Evolutionary conservation across 75 land plant genomes (phyloP).

Genomic region (Sequoiadendron giganteum): DNA sequence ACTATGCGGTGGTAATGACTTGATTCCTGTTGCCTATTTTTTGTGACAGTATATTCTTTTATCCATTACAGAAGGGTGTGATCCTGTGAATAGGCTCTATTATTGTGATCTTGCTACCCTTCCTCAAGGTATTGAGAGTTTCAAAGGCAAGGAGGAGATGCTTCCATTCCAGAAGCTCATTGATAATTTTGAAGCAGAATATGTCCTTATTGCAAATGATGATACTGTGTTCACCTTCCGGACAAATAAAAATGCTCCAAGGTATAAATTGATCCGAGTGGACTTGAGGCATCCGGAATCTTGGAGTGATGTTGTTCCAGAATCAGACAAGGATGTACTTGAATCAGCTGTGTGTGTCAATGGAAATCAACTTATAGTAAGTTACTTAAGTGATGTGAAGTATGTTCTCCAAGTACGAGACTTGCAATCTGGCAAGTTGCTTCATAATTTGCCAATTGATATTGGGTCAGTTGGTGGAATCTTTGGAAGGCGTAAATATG

Average conservation of each 20-base stretch:
- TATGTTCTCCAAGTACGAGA: conserved; percentile 72
- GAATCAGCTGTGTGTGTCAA: conserved; percentile 68
- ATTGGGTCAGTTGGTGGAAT: conserved; percentile 76
- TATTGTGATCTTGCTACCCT: conserved; percentile 69
- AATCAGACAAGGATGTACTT: conserved; percentile 79
- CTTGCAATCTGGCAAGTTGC: conserved; percentile 63
- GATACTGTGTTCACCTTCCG: conserved; percentile 73
- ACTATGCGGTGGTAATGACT: background rate
- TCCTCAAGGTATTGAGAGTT: conserved; percentile 67
- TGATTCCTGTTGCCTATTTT: background rate
- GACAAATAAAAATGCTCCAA: conserved; percentile 97
- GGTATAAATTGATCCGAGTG: conserved; percentile 73
- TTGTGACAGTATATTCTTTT: conserved; percentile 76
- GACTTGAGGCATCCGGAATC: conserved; percentile 58
- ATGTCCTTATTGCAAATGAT: conserved; percentile 78
- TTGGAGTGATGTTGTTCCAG: conserved; percentile 80
- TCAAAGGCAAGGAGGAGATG: conserved; percentile 30
- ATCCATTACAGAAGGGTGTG: conserved; percentile 73
- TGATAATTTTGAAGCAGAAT: conserved; percentile 90
- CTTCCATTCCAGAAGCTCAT: conserved; percentile 84
- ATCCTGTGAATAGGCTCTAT: conserved; percentile 80
- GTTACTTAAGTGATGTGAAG: conserved; percentile 95
- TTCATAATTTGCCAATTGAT: conserved; percentile 70
- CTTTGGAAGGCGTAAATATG: conserved; percentile 71
- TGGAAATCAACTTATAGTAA: conserved; percentile 54